Base-by-base conservation (phyloP, 345 rosid genomes). In the Eucalyptus shirleyi region DNA sequence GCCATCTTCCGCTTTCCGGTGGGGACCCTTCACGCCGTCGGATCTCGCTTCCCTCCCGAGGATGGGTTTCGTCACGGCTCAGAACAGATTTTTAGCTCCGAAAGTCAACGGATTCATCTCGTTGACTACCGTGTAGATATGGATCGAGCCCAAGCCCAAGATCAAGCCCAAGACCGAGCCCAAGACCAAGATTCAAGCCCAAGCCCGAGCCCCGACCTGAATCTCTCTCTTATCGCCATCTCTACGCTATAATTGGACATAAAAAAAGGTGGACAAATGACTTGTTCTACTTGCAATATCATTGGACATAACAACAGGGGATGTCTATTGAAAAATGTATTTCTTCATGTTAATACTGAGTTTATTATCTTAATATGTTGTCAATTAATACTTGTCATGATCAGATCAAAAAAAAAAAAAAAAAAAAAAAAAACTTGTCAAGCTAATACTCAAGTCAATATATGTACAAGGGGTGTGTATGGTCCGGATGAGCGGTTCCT, bases 121-220 rank as follows among this genome's bases (percentile, higher is more conserved):
- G 67, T 60, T 60, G 67, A 60, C 67, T 60, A 60, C n/a, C 17
- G 3, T 28, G 32, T 6, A 3, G 67, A 60, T 60, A 19, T 4
- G 83, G 82, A 72, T 5, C 44, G 82, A 10, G 82, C 3, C 44
- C 44, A 2, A n/a, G 77, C 77, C 72, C 72, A 4, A 62, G 34
- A 5, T 6, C 69, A 4, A 62, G 34, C 69, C 18, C 5, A 4
- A 55, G 60, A 0, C 11, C 60, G 23, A 55, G 60, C 28, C 60
- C 60, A 0, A 55, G 60, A 5, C 26, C 28, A 3, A 53, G 2
- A 19, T 53, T 53, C 69, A 4, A 55, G 28, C 28, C 60, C 60
- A 0, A 55, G 60, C 26, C 26, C 28, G 0, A 53, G 26, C 0
- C 8, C 44, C 24, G 4, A 69, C 13, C 1, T 2, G 62, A 56